Base-by-base conservation (phyloP, 208 protist species). In the Leishmania tropica region DNA sequence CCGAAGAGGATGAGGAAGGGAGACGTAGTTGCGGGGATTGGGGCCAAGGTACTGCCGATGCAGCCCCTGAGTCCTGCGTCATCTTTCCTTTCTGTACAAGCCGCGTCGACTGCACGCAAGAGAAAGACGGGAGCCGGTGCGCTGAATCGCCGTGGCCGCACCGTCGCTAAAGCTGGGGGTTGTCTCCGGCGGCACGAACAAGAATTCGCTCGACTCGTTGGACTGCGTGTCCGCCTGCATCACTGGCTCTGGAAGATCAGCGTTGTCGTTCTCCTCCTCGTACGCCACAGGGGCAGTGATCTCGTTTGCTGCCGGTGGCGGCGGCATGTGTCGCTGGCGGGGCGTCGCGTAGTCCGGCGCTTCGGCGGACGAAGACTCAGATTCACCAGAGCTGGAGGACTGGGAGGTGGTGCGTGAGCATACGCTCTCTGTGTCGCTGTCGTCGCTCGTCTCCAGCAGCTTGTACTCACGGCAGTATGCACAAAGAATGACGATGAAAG, bases 391-490 rank as follows among this genome's bases (percentile, higher is more conserved):
- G 75, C 0, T 70, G 13, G 58, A 48, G 5, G 53, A 31, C 15
- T 17, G 19, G 2, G 48, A 68, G 21, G 53, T 47, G 62, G 48
- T 54, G 21, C 54, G 31, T 19, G 81, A 76, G 76, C 47, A 84
- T 56, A 77, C 75, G 45, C 75, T 75, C 40, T 83, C 80, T 7
- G 40, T 37, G 17, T 80, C 75, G 58, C 76, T 80, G 58, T 84
- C 81, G 56, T 77, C 70, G 51, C 77, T 79, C 1, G 81, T 80
- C 47, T 84, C 81, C 24, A 84, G 75, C 56, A 84, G 47, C 70
- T 84, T 84, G 70, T 80, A 65, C 31, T 76, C 53, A 28, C 81
- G 81, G 35, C 81, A 84, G 76, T 71, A 84, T 47, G 78, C 54
- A 10, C 62, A 58, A 37, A 53, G 45, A 47, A 84, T 72, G 45